Percentiles rank a stretch among this genome's conserved stretches.
Conservation (phyloP, 495 filamentous ascomycete species). For the Aspergillus nanangensis region DNA sequence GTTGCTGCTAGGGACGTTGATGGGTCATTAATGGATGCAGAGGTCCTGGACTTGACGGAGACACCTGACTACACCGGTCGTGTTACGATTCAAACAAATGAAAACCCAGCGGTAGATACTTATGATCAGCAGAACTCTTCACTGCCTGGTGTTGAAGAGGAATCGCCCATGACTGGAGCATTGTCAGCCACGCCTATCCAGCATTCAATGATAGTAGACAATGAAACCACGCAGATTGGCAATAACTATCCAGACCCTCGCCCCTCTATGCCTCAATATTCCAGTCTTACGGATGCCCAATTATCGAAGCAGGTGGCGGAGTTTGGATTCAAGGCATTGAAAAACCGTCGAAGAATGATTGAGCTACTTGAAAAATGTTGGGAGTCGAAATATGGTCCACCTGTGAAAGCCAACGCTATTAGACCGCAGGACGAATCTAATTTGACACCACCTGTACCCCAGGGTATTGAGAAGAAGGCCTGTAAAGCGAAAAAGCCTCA, state of each 20-base stretch:
- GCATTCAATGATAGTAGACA: background rate
- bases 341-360: constrained; percentile 67
- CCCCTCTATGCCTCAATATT: constrained; percentile 54
- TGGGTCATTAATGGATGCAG: constrained; percentile 55
- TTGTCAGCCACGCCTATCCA: background rate
- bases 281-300: constrained; percentile 57
- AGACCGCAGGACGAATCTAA: background rate
- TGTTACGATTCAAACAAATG: background rate
- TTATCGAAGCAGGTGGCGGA: constrained; percentile 56
- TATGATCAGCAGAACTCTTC: too few relatives aligned
- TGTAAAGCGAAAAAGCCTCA: too few relatives aligned
- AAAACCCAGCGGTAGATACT: too few relatives aligned
- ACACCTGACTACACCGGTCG: constrained; percentile 21
- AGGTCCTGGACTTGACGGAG: constrained; percentile 53
- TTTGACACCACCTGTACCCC: background rate
- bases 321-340: constrained; percentile 74
- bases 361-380: constrained; percentile 69
- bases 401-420: background rate
- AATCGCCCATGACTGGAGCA: background rate
- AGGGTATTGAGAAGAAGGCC: background rate
- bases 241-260: too few relatives aligned
- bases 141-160: background rate
- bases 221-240: background rate
- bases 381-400: constrained; percentile 42
- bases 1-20: constrained; percentile 60